Conservation (phyloP, 2,329 filamentous ascomycete genomes). For the Xylaria arbuscula region DNA sequence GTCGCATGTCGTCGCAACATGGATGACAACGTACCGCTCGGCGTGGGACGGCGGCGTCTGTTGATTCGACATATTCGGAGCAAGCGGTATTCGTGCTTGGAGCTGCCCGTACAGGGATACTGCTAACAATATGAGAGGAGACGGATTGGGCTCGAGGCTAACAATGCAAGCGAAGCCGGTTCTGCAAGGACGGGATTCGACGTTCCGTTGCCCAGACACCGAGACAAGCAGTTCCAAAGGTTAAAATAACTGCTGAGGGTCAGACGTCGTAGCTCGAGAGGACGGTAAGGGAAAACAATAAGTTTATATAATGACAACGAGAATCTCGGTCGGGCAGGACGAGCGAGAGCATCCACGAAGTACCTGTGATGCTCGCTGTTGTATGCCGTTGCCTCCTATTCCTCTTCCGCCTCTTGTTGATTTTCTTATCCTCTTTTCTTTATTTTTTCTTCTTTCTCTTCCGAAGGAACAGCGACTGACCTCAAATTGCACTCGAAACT, state of each 20-base stretch:
- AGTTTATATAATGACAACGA: neutral
- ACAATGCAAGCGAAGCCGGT: conserved; percentile 18
- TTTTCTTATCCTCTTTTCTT: no score
- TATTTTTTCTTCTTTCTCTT: neutral
- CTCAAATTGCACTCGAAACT: conserved; percentile 26
- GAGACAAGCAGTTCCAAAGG: conserved; percentile 23
- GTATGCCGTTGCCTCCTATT: conserved; percentile 8
- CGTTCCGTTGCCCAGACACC: conserved; percentile 18
- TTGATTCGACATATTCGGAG: conserved; percentile 58
- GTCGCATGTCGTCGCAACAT: conserved; percentile 98
- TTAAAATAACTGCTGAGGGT: conserved; percentile 25
- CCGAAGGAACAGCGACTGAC: conserved; percentile 30
- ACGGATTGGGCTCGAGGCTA: conserved; percentile 15
- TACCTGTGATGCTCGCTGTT: conserved; percentile 16
- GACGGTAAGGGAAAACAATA: conserved; percentile 3
- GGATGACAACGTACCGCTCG: conserved; percentile 97
- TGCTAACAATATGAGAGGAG: conserved; percentile 26
- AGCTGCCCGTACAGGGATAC: conserved; percentile 40
- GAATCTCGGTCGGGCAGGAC: conserved; percentile 23
- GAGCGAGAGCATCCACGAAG: conserved; percentile 25
- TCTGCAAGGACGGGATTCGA: conserved; percentile 19
- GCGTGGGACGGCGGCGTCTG: conserved; percentile 74
- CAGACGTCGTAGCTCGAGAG: conserved; percentile 18
- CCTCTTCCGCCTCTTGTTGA: neutral
- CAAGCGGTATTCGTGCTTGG: conserved; percentile 26